Evolutionary conservation across 1,139 yeast genomes (phyloP), one percentile per base, ranked within the genome.

Genomic region (Blastobotrys elegans): DNA sequence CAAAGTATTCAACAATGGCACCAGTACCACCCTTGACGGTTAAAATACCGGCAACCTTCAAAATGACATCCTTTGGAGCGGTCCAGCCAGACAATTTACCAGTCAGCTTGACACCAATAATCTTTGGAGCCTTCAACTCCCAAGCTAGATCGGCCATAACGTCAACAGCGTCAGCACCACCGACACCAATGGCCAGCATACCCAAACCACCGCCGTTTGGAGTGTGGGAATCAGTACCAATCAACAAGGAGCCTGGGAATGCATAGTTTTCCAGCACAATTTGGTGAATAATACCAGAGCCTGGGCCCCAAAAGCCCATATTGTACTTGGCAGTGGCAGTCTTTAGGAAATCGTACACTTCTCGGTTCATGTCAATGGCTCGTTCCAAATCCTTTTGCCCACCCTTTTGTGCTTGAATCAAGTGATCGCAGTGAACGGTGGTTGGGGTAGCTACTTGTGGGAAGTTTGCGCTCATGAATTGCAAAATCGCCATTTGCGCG

Each of bases 101-200:
- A 62, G 96, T 88, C 66, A 92, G 82, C 75, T 90, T 88, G 64
- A 92, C 97, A 77, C 98, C 98, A 59, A 90, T 77, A 61, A 88
- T 81, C 79, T 90, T 90, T 69, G 98, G 98, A 60, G 97, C 97
- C 81, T 90, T 90, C 69, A 92, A 81, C 76, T 92, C 98, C 97
- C 97, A 92, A 56, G 98, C 84, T 63, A 86, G 77, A 69, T 84
- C 84, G 56, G 97, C 89, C 86, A 92, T 80, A 63, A 87, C 98
- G 73, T 92, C 97, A 64, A 92, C 97, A 59, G 97, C 97, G 72
- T 92, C 98, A 64, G 98, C 98, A 83, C 97, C 98, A 81, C 98
- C 98, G 61, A 92, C 97, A 82, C 97, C 98, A 67, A 92, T 92
- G 63, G 97, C 97, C 64, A 90, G 79, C 77, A 86, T 95, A 76